Percentiles rank a stretch among this genome's conserved stretches.
Evolutionary conservation across 2,329 filamentous ascomycete species (phyloP).

Genomic region (Chaetomium strumarium): DNA sequence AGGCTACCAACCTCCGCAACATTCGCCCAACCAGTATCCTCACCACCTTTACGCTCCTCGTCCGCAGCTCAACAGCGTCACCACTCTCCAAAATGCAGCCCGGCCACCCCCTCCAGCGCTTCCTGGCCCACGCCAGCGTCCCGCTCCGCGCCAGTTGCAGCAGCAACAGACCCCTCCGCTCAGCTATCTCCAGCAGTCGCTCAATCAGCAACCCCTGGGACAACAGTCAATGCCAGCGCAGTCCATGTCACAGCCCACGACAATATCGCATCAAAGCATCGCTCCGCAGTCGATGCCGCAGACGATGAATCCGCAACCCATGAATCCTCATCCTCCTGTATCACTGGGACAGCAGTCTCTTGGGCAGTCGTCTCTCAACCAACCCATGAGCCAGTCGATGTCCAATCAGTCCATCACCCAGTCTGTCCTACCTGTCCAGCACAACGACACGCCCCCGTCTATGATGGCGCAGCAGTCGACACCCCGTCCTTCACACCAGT

Average conservation of each 20-base stretch:
- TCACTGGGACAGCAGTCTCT: slow-evolving; percentile 24
- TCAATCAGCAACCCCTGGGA: slow-evolving; percentile 29
- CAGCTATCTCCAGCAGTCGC: slow-evolving; percentile 32
- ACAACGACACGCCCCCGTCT: slow-evolving; percentile 35
- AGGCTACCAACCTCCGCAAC: slow-evolving; percentile 36
- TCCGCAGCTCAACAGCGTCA: slow-evolving; percentile 42
- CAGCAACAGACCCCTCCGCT: slow-evolving; percentile 31
- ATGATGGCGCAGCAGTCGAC: slow-evolving; percentile 39
- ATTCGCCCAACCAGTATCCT: slow-evolving; percentile 38
- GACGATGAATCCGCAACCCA: slow-evolving; percentile 22
- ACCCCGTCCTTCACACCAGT: slow-evolving; percentile 30
- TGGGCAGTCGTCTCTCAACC: slow-evolving; percentile 15
- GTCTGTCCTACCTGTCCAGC: slow-evolving; percentile 20
- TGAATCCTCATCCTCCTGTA: slow-evolving; percentile 27
- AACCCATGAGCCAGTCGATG: slow-evolving; percentile 28
- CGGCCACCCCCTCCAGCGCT: slow-evolving; percentile 41
- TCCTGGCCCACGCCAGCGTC: slow-evolving; percentile 40
- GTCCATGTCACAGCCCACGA: slow-evolving; percentile 14
- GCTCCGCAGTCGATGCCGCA: slow-evolving; percentile 2
- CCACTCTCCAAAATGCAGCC: slow-evolving; percentile 43
- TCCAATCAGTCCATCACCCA: slow-evolving; percentile 21
- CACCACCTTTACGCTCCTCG: slow-evolving; percentile 49
- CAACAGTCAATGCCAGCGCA: slow-evolving; percentile 25
- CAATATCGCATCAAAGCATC: slow-evolving; percentile 24
- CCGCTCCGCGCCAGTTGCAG: slow-evolving; percentile 42